Evolutionary conservation across 495 filamentous ascomycete genomes (phyloP).

Genomic region (Neurospora tetrasperma): DNA sequence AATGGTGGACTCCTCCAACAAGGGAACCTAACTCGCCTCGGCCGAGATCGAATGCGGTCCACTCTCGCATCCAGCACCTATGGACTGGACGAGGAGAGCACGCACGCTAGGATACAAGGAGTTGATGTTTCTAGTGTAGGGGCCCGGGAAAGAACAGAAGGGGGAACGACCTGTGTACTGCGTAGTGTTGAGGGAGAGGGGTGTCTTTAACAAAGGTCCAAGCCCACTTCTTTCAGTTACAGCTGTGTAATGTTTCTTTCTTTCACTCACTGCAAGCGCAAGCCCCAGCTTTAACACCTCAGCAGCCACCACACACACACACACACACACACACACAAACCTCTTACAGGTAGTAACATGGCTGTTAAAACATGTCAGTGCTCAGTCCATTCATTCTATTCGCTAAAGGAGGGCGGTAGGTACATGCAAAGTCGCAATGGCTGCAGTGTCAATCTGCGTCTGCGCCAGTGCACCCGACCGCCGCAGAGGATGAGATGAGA

Average conservation of each 20-base stretch:
- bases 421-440: not conserved
- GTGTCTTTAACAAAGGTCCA: not conserved
- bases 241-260: not conserved
- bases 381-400: not conserved
- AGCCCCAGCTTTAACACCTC: not conserved
- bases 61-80: not conserved
- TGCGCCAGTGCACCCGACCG: not conserved
- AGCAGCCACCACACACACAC: not conserved
- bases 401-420: not conserved
- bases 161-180: not conserved
- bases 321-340: not conserved
- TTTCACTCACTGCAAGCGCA: not conserved
- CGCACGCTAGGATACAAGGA: not conserved
- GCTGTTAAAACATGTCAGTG: not conserved
- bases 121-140: not conserved
- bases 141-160: not conserved
- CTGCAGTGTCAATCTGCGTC: not conserved
- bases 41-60: not conserved
- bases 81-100: not conserved
- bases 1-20: not conserved
- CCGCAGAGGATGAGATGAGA: not conserved
- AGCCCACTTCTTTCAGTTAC: not conserved
- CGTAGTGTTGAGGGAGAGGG: not conserved
- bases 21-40: not conserved
- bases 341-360: not conserved